phyloP scores from a whole-genome alignment of 176 grass and related monocot genomes.

The Oryza punctata region DNA sequence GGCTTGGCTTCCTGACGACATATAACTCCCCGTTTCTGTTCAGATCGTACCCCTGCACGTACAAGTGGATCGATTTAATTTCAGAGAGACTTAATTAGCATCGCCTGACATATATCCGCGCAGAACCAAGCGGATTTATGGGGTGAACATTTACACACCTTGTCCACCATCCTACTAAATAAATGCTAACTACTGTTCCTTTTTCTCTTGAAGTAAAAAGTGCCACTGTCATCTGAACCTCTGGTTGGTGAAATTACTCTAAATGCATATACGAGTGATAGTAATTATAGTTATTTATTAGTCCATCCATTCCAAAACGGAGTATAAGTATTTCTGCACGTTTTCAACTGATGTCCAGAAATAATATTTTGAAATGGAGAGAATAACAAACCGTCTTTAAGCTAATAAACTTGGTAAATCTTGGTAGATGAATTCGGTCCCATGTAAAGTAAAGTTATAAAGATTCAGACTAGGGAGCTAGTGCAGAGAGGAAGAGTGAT shows the following conservation, averaged over 20 bases:
- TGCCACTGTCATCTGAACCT: not conserved
- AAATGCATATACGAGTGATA: no score
- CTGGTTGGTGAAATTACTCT: not conserved
- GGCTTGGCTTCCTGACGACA: conserved; percentile 43
- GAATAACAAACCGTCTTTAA: no score
- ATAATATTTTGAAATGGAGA: no score
- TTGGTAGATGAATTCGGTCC: not conserved
- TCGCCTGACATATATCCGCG: not conserved
- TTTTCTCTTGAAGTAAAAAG: not conserved
- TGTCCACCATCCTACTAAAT: not conserved
- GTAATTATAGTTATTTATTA: no score
- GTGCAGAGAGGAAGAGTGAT: not conserved
- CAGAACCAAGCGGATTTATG: not conserved
- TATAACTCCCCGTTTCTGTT: conserved; percentile 61
- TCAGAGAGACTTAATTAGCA: not conserved
- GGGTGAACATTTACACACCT: not conserved
- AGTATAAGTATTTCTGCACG: no score
- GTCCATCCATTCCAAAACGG: no score
- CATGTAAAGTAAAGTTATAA: not conserved
- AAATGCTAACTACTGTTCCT: not conserved
- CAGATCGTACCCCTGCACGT: conserved; percentile 43
- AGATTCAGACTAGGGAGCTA: not conserved
- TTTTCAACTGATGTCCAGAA: no score
- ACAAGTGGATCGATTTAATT: no score
- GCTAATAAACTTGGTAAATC: not conserved